These are phyloP conservation scores for Peltaster fructicola DNA, from an alignment of 2,329 filamentous ascomycete species.

Conservation along the genomic window DNA sequence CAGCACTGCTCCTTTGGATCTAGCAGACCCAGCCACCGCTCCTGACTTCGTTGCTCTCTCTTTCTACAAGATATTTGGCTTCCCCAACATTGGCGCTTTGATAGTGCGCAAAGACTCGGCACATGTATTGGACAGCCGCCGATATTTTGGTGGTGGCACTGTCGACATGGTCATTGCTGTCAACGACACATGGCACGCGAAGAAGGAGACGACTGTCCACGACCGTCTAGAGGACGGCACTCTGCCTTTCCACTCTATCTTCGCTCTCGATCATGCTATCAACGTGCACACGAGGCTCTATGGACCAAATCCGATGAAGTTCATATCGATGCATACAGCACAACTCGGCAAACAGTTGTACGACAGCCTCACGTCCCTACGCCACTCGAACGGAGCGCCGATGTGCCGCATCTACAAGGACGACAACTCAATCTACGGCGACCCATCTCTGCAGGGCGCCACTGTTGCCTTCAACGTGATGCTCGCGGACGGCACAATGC, in stretches of 20 bases:
- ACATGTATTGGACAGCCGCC: slow-evolving; percentile 35
- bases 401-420: slow-evolving; percentile 40
- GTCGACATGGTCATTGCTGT: slow-evolving; percentile 41
- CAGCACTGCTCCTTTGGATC: slow-evolving; percentile 42
- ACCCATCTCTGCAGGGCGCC: slow-evolving; percentile 38
- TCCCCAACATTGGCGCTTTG: slow-evolving; percentile 43
- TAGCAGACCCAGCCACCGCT: slow-evolving; percentile 32
- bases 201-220: slow-evolving; percentile 36
- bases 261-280: slow-evolving; percentile 43
- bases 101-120: slow-evolving; percentile 39
- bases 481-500: slow-evolving; percentile 32
- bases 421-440: slow-evolving; percentile 29
- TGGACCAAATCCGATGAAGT: slow-evolving; percentile 38
- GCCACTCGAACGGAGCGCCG: slow-evolving; percentile 35
- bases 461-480: slow-evolving; percentile 48
- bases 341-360: slow-evolving; percentile 35
- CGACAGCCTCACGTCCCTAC: slow-evolving; percentile 29
- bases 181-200: slow-evolving; percentile 36
- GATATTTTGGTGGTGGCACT: slow-evolving; percentile 53
- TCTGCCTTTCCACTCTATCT: slow-evolving; percentile 45
- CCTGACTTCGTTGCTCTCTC: slow-evolving; percentile 45
- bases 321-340: slow-evolving; percentile 40
- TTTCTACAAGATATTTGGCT: slow-evolving; percentile 51
- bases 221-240: slow-evolving; percentile 51
- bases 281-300: slow-evolving; percentile 38